Evolutionary conservation across 2,329 filamentous ascomycete genomes (phyloP).

Genomic region (Ascochyta clinopodiicola): DNA sequence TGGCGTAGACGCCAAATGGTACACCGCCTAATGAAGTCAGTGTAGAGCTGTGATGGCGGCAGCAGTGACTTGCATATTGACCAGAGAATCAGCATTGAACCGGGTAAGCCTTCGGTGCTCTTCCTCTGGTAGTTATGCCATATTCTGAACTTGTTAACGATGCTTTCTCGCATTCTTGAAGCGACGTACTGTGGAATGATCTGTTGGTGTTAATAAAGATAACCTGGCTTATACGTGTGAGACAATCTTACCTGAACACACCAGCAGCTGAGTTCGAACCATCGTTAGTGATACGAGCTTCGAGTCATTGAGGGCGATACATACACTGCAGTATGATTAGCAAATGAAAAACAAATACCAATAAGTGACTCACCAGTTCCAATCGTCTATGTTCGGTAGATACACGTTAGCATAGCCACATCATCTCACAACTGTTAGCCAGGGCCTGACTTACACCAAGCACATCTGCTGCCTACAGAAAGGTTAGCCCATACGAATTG

Average conservation of each 20-base stretch:
- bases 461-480: constrained; percentile 46
- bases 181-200: constrained; percentile 45
- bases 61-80: constrained; percentile 55
- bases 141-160: constrained; percentile 49
- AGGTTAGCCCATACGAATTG: constrained; percentile 26
- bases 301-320: not conserved
- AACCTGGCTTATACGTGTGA: not conserved
- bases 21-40: constrained; percentile 43
- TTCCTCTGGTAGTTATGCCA: constrained; percentile 69
- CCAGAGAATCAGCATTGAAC: constrained; percentile 69
- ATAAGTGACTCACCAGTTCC: constrained; percentile 42
- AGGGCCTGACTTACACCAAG: constrained; percentile 43
- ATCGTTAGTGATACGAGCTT: constrained; percentile 23
- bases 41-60: not conserved
- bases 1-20: constrained; percentile 60
- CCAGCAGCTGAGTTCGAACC: constrained; percentile 44
- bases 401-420: constrained; percentile 21
- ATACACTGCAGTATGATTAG: constrained; percentile 36
- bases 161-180: too few species aligned
- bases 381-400: constrained; percentile 38
- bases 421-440: not conserved
- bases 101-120: constrained; percentile 66
- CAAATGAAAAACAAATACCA: not conserved
- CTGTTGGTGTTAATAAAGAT: constrained; percentile 25
- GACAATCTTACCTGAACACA: constrained; percentile 47